These are phyloP conservation scores for Pharnaceum exiguum DNA, from an alignment of 148 eudicot genomes.

Conservation along the genomic window DNA sequence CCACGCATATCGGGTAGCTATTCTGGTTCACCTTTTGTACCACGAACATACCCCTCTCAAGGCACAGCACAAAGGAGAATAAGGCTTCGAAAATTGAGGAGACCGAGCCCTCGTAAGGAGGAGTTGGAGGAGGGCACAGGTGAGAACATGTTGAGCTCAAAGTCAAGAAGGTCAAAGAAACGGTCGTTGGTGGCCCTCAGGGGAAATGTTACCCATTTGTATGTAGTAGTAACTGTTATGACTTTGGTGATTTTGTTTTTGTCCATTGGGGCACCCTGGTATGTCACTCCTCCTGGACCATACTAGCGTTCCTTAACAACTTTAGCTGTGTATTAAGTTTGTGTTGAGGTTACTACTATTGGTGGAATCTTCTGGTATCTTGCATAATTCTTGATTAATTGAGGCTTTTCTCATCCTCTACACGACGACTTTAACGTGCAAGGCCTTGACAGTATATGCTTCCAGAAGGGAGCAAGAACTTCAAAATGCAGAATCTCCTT, in stretches of 20 bases:
- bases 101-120: conserved; percentile 7
- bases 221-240: conserved; percentile 13
- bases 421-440: too few relatives aligned
- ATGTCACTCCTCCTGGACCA: neutral
- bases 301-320: too few relatives aligned
- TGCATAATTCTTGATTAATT: too few relatives aligned
- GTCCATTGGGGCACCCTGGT: neutral
- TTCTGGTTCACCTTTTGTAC: neutral
- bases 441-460: too few relatives aligned
- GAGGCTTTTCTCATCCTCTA: too few relatives aligned
- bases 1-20: conserved; percentile 10
- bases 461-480: too few relatives aligned
- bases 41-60: conserved; percentile 28
- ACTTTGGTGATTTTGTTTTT: conserved; percentile 24
- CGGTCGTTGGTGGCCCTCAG: neutral
- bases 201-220: neutral
- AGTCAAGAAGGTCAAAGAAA: neutral
- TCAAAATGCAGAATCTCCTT: too few relatives aligned
- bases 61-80: conserved; percentile 67
- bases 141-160: conserved; percentile 5
- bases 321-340: too few relatives aligned
- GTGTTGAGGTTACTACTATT: too few relatives aligned
- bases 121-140: conserved; percentile 6
- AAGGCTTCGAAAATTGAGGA: conserved; percentile 28
- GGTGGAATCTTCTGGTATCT: too few relatives aligned